phyloP scores from a whole-genome alignment of 1,284 basidiomycete genomes.

The Moesziomyces globuligerus region DNA sequence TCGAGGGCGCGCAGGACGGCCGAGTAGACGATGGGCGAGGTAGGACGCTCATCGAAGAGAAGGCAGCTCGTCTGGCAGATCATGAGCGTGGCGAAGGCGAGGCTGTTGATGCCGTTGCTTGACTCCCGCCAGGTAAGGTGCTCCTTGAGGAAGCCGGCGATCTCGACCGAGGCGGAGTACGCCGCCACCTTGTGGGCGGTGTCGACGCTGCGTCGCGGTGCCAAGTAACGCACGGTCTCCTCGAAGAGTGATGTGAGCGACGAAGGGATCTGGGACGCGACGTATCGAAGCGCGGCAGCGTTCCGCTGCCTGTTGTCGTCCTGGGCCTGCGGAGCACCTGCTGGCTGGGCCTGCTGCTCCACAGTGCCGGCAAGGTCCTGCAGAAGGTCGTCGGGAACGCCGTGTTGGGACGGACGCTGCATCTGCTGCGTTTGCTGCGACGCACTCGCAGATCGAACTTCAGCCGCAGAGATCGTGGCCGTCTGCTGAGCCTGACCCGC shows the following conservation, averaged over 20 bases:
- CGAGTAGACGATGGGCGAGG: constrained; percentile 74
- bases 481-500: neutral
- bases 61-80: constrained; percentile 78
- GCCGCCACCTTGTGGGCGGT: constrained; percentile 81
- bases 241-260: constrained; percentile 87
- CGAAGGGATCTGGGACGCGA: constrained; percentile 81
- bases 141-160: constrained; percentile 79
- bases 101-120: constrained; percentile 69
- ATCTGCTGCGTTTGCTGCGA: constrained; percentile 15
- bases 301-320: constrained; percentile 43
- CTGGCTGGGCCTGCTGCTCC: constrained; percentile 17
- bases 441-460: constrained; percentile 3
- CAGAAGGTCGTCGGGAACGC: constrained; percentile 37
- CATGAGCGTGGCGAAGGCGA: constrained; percentile 74
- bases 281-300: constrained; percentile 74
- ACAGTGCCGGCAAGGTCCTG: constrained; percentile 48
- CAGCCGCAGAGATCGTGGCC: neutral
- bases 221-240: constrained; percentile 86
- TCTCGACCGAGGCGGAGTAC: constrained; percentile 74
- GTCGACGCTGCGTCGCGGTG: constrained; percentile 81
- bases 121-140: constrained; percentile 75
- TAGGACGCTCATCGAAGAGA: constrained; percentile 80
- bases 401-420: constrained; percentile 36
- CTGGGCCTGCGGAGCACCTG: constrained; percentile 16
- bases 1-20: constrained; percentile 81